phyloP scores from a whole-genome alignment of 1,284 basidiomycete genomes.

The Cryptococcus sp. region DNA sequence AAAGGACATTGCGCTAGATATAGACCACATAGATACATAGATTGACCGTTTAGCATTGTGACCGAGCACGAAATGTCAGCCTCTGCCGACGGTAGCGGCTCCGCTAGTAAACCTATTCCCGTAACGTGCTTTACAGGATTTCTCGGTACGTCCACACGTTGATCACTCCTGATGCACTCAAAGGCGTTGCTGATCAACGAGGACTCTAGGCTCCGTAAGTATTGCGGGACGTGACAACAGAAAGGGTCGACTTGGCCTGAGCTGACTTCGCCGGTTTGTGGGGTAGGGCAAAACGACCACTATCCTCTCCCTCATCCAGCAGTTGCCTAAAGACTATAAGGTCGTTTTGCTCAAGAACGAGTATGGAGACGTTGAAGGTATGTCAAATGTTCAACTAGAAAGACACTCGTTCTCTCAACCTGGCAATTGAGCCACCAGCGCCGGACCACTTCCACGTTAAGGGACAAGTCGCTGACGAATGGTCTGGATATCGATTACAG shows the following conservation, averaged over 20 bases:
- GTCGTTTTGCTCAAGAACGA: constrained; percentile 75
- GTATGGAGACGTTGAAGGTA: constrained; percentile 51
- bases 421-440: background rate
- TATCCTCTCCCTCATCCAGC: constrained; percentile 77
- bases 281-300: constrained; percentile 58
- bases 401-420: background rate
- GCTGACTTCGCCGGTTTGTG: background rate
- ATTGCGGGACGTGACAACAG: background rate
- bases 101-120: constrained; percentile 58
- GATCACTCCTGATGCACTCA: background rate
- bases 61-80: background rate
- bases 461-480: background rate
- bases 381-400: constrained; percentile 6
- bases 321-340: constrained; percentile 73
- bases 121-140: constrained; percentile 87
- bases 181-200: background rate
- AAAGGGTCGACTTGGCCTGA: background rate
- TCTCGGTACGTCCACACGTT: constrained; percentile 30
- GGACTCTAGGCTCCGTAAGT: constrained; percentile 33
- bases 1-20: too few relatives aligned
- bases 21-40: too few relatives aligned
- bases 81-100: background rate
- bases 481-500: constrained; percentile 51
- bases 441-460: background rate
- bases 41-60: background rate